Base-by-base conservation (phyloP, 257 asterid genomes). In the Solanum stenotomum region DNA sequence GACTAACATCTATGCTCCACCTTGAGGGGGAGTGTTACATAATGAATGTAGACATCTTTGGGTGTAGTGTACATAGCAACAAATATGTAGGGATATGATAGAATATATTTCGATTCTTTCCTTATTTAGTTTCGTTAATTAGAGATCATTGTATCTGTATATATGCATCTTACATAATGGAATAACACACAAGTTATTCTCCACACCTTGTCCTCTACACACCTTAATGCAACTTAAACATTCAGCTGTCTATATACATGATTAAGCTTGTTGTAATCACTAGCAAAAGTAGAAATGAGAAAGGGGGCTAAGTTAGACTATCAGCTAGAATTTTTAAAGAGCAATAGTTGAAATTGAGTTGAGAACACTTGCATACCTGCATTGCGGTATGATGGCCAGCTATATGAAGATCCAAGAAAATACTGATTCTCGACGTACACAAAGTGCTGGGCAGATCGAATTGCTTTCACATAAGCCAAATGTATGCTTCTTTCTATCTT, bases 351-450 rank as follows among this genome's bases (percentile, higher is more conserved):
- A 65, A 61, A 4, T 44, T 14, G 5, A 29, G 33, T 37, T 44
- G 18, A 22, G 37, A 86, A 49, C 56, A 15, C 23, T 49, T 82
- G 52, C 22, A 35, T 87, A 95, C 99, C 99, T 83, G 99, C 98
- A 89, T 72, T 85, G 92, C 88, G 90, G 89, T 97, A 93, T 86
- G 92, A 87, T 78, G 96, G 95, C 99, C 99, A 97, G 78, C 96
- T 96, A 89, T 91, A 97, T 72, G 99, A 96, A 75, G 99, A 94
- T 61, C 99, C 99, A 31, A 97, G 90, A 89, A 97, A 97, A 89
- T 97, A 97, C 87, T 97, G 99, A 87, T 97, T 97, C 94, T 96
- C 99, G 35, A 97, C 91, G 92, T 97, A 97, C 90, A 97, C 93
- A 88, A 93, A 97, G 91, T 93, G 98, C 87, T 96, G 98, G 18